Evolutionary conservation across 2,329 filamentous ascomycete species (phyloP), one percentile per base, ranked within the genome.

Genomic region (Zalaria sp.): DNA sequence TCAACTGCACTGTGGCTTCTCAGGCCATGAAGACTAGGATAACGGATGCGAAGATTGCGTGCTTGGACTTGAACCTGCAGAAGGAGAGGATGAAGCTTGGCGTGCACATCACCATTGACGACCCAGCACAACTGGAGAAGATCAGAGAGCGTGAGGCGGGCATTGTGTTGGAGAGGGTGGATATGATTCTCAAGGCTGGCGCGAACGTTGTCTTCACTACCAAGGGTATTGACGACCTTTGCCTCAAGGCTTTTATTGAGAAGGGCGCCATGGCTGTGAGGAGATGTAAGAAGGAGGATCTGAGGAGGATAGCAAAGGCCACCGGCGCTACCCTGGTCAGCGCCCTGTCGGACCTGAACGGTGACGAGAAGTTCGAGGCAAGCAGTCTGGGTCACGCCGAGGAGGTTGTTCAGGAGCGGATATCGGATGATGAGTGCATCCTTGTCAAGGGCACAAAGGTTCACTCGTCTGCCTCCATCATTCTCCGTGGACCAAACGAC

Each of bases 11-110:
- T 32, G 88, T 98, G 45, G 91, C 91, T 42, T 95, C 88, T 43
- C 91, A 98, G 65, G 91, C 91, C 37, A 98, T 98, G 91, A 86
- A 79, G 55, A 98, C 91, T 27, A 77, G 83, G 54, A 77, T 98
- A 60, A 77, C 76, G 40, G 88, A 96, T 63, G 91, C 91, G 51
- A 96, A 93, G 72, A 98, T 98, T 63, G 91, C 91, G 39, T 81
- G 89, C 55, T 67, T 98, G 47, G 91, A 98, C 61, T 96, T 98
- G 77, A 98, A 98, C 66, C 64, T 98, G 56, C 89, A 96, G 60
- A 98, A 98, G 71, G 89, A 96, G 72, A 77, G 89, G 53, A 96
- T 98, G 91, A 96, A 98, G 75, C 71, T 98, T 45, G 91, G 91
- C 51, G 91, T 98, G 46, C 89, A 98, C 65, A 94, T 98, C 56